Evolutionary conservation across 345 rosid genomes (phyloP).

Genomic region (Aurinia saxatilis): DNA sequence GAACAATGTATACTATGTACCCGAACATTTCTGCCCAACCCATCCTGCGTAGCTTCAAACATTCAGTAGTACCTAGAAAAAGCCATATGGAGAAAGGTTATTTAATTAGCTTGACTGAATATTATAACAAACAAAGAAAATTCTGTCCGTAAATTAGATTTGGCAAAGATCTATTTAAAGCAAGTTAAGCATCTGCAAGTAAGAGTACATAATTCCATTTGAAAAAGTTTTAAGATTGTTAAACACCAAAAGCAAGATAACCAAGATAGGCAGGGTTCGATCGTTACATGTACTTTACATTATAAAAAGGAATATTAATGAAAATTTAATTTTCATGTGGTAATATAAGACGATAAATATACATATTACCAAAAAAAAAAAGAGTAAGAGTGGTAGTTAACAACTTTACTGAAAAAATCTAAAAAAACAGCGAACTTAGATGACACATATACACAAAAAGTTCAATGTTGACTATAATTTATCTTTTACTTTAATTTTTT

Average conservation of each 20-base stretch:
- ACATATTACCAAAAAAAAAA: no score
- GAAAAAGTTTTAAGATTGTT: not conserved
- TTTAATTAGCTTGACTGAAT: not conserved
- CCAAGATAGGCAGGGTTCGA: not conserved
- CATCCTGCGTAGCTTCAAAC: slow-evolving; percentile 99
- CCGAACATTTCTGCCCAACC: slow-evolving; percentile 87
- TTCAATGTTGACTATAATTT: no score
- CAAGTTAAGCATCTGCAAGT: not conserved
- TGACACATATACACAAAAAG: no score
- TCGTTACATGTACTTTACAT: no score
- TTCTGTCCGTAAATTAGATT: not conserved
- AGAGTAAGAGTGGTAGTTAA: no score
- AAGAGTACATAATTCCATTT: not conserved
- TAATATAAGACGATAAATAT: no score
- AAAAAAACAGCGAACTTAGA: no score
- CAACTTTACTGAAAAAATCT: no score
- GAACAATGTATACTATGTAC: slow-evolving; percentile 98
- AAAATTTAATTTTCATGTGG: no score
- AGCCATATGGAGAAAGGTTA: slow-evolving; percentile 19
- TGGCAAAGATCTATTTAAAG: not conserved
- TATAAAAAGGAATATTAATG: no score
- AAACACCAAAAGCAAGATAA: not conserved
- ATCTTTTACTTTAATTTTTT: no score
- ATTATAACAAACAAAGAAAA: slow-evolving; percentile 12
- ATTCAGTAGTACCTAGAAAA: slow-evolving; percentile 84